A percentile compares a stretch with the other conserved stretches of the same genome.
phyloP scores from a whole-genome alignment of 2,329 filamentous ascomycete genomes.

The Exophiala sideris region DNA sequence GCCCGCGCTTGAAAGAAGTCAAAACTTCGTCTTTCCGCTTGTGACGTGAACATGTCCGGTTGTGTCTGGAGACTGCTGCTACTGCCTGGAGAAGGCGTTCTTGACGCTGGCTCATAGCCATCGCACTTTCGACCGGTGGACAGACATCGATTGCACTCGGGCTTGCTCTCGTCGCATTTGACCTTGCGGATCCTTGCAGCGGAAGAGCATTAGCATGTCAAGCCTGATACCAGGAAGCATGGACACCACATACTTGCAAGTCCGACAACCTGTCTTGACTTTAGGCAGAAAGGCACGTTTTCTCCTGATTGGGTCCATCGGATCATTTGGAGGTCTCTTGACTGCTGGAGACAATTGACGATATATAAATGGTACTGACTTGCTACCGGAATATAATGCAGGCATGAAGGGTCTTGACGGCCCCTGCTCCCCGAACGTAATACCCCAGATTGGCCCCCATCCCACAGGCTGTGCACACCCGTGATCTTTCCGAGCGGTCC shows the following conservation, averaged over 20 bases:
- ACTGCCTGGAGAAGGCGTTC: constrained; percentile 18
- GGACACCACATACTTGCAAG: constrained; percentile 50
- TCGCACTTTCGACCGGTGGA: constrained; percentile 57
- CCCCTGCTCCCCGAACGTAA: not conserved
- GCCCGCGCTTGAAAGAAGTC: constrained; percentile 43
- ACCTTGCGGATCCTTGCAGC: constrained; percentile 44
- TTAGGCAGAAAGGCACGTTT: constrained; percentile 14
- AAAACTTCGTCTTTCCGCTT: constrained; percentile 38
- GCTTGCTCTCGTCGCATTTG: constrained; percentile 57
- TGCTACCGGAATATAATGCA: not conserved
- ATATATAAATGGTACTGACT: not conserved
- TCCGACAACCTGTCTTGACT: constrained; percentile 46
- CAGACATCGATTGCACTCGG: constrained; percentile 52
- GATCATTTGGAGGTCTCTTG: not conserved
- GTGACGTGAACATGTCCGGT: constrained; percentile 29
- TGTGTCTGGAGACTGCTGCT: constrained; percentile 22
- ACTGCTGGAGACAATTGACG: not conserved
- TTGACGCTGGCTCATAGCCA: constrained; percentile 42
- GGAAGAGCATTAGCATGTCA: constrained; percentile 5
- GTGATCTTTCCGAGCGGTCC: constrained; percentile 4
- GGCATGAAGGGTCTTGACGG: not conserved
- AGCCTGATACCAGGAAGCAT: not conserved
- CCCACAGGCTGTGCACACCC: no score
- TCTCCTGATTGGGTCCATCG: constrained; percentile 9
- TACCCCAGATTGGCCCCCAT: not conserved